phyloP scores from a whole-genome alignment of 2,329 filamentous ascomycete genomes.

The Pestalotiopsis sp. region DNA sequence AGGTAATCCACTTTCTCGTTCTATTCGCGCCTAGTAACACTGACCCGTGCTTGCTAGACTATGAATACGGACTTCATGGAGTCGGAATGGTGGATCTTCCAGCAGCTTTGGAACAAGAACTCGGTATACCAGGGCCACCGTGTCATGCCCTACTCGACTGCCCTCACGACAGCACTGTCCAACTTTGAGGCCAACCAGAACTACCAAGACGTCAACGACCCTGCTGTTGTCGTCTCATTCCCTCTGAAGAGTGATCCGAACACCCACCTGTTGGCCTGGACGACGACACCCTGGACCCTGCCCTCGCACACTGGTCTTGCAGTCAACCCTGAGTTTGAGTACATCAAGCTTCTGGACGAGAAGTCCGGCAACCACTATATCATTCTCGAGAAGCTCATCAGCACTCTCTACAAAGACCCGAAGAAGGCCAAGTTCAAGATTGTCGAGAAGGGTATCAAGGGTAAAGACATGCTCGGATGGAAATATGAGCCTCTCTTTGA shows the following conservation, averaged over 20 bases:
- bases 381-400: constrained; percentile 78
- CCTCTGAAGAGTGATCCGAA: constrained; percentile 78
- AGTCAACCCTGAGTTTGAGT: constrained; percentile 81
- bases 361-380: constrained; percentile 82
- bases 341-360: constrained; percentile 84
- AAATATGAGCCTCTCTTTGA: constrained; percentile 87
- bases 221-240: constrained; percentile 86
- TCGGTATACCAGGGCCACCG: constrained; percentile 87
- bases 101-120: constrained; percentile 87
- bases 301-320: constrained; percentile 80
- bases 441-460: constrained; percentile 71
- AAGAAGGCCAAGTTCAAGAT: constrained; percentile 95
- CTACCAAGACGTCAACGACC: constrained; percentile 91
- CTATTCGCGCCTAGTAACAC: background rate
- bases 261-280: constrained; percentile 82
- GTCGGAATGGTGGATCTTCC: constrained; percentile 95
- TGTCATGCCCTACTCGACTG: constrained; percentile 95
- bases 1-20: constrained; percentile 52
- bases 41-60: background rate
- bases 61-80: constrained; percentile 73
- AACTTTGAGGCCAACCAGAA: constrained; percentile 96
- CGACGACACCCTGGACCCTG: constrained; percentile 84
- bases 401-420: constrained; percentile 87
- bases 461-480: constrained; percentile 85
- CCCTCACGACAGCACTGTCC: constrained; percentile 83